Evolutionary conservation across 2,329 filamentous ascomycete genomes (phyloP).

Genomic region (Balansia obtecta): DNA sequence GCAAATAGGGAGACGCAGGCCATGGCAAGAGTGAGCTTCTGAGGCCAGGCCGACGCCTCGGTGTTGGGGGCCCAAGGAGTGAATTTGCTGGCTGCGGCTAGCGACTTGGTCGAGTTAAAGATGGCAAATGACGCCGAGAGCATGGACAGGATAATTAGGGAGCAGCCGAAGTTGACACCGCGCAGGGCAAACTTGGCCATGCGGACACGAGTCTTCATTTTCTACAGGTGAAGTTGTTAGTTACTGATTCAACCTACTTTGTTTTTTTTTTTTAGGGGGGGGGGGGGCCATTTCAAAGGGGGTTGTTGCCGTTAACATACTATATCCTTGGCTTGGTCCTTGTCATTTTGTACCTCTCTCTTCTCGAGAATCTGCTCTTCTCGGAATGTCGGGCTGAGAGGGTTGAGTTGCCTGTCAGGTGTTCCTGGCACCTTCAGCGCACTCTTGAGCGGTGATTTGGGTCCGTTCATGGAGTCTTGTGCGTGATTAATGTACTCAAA

Average conservation of each 20-base stretch:
- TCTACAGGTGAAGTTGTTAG: conserved; percentile 39
- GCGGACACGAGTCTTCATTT: conserved; percentile 81
- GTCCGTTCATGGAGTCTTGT: conserved; percentile 48
- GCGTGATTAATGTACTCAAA: conserved; percentile 75
- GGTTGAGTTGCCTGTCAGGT: conserved; percentile 61
- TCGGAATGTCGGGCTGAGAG: conserved; percentile 79
- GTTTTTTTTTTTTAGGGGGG: no score
- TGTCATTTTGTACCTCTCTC: conserved; percentile 67
- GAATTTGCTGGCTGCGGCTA: conserved; percentile 67
- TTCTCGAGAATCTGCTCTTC: conserved; percentile 84
- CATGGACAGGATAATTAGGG: conserved; percentile 86
- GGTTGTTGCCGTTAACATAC: conserved; percentile 47
- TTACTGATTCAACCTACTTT: background rate
- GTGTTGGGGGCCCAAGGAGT: conserved; percentile 75
- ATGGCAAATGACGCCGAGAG: conserved; percentile 78
- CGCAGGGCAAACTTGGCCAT: conserved; percentile 93
- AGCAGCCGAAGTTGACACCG: conserved; percentile 93
- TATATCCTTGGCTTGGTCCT: conserved; percentile 75
- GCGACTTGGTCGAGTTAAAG: conserved; percentile 72
- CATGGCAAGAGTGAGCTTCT: conserved; percentile 69
- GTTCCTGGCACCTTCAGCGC: conserved; percentile 82
- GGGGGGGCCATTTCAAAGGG: background rate
- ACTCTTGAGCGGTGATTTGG: conserved; percentile 75
- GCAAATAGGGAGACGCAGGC: conserved; percentile 69
- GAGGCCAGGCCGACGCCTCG: conserved; percentile 61